Evolutionary conservation across 1,284 basidiomycete species (phyloP).

Genomic region (Malassezia psittaci): DNA sequence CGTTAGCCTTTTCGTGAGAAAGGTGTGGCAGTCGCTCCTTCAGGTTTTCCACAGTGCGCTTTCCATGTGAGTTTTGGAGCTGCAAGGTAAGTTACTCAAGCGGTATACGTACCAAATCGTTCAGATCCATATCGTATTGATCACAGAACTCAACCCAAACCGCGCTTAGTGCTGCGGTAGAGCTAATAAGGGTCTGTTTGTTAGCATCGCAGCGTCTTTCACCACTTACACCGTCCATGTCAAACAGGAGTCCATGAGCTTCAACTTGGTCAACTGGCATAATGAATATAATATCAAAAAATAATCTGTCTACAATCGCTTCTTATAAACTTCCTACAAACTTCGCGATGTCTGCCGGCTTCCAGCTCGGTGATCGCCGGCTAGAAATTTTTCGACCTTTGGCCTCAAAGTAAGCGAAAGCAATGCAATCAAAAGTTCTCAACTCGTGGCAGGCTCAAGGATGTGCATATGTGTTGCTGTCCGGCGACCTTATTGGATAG

Average conservation of each 20-base stretch:
- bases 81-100: background rate
- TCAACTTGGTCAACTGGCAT: slow-evolving; percentile 16
- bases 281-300: background rate
- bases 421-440: too few relatives aligned
- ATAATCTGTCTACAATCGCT: background rate
- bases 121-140: slow-evolving; percentile 25
- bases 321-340: background rate
- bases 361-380: background rate
- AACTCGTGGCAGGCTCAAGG: too few relatives aligned
- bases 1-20: slow-evolving; percentile 18
- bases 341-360: too few relatives aligned
- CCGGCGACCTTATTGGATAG: too few relatives aligned
- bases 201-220: background rate
- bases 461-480: too few relatives aligned
- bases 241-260: slow-evolving; percentile 19
- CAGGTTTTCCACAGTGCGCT: slow-evolving; percentile 30
- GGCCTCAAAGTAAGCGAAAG: too few relatives aligned
- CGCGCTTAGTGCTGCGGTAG: slow-evolving; percentile 25
- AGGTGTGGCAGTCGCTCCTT: slow-evolving; percentile 21
- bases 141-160: slow-evolving; percentile 23
- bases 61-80: slow-evolving; percentile 24
- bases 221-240: slow-evolving; percentile 29
- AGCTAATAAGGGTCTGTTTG: slow-evolving; percentile 23
- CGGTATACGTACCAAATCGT: slow-evolving; percentile 17
- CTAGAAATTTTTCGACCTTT: background rate